phyloP scores from a whole-genome alignment of 164 flowering plant genomes.

The Magnolia changhungtana region DNA sequence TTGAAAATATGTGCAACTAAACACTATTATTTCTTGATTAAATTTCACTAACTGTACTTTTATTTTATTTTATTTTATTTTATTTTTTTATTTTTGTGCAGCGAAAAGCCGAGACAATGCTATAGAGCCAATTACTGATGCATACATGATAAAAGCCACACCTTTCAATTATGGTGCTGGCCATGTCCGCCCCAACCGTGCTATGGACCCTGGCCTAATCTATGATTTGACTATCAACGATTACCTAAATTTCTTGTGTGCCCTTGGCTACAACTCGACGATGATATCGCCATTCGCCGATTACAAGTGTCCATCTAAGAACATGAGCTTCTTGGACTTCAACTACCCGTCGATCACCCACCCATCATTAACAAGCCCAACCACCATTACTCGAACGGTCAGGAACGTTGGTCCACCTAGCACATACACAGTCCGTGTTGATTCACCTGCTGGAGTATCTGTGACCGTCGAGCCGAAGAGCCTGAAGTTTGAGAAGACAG shows the following conservation, averaged over 20 bases:
- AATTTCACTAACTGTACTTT: neutral
- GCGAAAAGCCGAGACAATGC: slow-evolving; percentile 49
- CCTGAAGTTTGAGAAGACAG: slow-evolving; percentile 40
- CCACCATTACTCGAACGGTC: slow-evolving; percentile 45
- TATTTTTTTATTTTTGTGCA: slow-evolving; percentile 8
- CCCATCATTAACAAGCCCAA: slow-evolving; percentile 37
- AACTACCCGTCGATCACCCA: slow-evolving; percentile 73
- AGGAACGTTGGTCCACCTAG: slow-evolving; percentile 69
- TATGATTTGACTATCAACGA: slow-evolving; percentile 49
- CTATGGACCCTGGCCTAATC: slow-evolving; percentile 64
- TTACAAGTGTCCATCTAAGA: slow-evolving; percentile 16
- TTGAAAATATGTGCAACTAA: too few relatives aligned
- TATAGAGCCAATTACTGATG: slow-evolving; percentile 28
- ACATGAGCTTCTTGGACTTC: slow-evolving; percentile 12
- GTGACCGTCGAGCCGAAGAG: slow-evolving; percentile 40
- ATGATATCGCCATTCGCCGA: neutral
- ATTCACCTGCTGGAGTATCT: slow-evolving; percentile 36
- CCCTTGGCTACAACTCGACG: slow-evolving; percentile 28
- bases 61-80: neutral
- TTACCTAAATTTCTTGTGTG: slow-evolving; percentile 55
- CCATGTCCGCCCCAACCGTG: slow-evolving; percentile 52
- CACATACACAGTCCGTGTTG: slow-evolving; percentile 34
- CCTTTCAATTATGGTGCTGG: slow-evolving; percentile 60
- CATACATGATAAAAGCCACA: slow-evolving; percentile 26
- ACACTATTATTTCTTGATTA: neutral